Percentiles rank a stretch among this genome's conserved stretches.
Evolutionary conservation across 768 basidiomycete genomes (phyloP).

Genomic region (Suillus bovinus): DNA sequence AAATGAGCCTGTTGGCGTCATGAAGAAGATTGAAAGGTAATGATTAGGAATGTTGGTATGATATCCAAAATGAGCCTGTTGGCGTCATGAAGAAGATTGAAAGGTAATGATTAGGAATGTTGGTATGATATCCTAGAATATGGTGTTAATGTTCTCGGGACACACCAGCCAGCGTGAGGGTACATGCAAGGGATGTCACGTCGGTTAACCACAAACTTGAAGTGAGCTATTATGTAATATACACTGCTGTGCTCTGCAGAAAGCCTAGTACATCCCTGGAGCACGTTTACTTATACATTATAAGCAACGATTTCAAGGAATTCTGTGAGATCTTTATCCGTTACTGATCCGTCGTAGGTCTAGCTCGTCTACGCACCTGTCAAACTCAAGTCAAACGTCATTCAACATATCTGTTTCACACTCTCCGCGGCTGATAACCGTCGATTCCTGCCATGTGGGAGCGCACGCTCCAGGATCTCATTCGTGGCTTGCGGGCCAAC

Average conservation of each 20-base stretch:
- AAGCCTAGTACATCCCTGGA: not conserved
- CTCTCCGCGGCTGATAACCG: not conserved
- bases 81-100: constrained; percentile 54
- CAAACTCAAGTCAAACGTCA: not conserved
- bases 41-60: too few relatives aligned
- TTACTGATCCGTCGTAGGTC: not conserved
- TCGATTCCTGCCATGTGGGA: constrained; percentile 74
- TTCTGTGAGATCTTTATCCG: not conserved
- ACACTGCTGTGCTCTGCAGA: not conserved
- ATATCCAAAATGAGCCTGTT: constrained; percentile 85
- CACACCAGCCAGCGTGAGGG: too few relatives aligned
- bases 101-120: not conserved
- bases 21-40: constrained; percentile 38
- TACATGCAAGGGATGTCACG: too few relatives aligned
- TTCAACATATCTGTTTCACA: not conserved
- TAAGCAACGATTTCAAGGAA: not conserved
- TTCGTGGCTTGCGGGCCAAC: constrained; percentile 93
- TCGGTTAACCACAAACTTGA: too few relatives aligned
- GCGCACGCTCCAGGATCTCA: constrained; percentile 92
- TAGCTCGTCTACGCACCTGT: not conserved
- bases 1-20: constrained; percentile 78
- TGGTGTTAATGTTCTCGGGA: too few relatives aligned
- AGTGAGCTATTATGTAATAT: not conserved
- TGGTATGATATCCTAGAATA: too few relatives aligned
- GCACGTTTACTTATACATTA: not conserved